Evolutionary conservation across 306 rosid genomes (phyloP).

Genomic region (Luffa aegyptiaca): DNA sequence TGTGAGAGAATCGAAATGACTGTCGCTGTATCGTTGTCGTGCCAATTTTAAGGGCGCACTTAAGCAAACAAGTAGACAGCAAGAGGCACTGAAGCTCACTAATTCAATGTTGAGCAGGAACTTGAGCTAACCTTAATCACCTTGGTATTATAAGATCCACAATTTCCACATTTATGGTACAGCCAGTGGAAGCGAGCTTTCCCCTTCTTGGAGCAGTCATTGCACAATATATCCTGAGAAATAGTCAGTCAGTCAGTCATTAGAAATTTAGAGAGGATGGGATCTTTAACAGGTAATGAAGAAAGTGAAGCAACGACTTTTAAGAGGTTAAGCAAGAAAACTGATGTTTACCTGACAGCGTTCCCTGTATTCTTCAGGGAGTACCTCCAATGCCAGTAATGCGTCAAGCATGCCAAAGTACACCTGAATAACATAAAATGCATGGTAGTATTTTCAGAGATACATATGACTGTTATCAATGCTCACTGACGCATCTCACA

Average conservation of each 20-base stretch:
- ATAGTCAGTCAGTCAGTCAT: background rate
- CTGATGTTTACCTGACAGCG: slow-evolving; percentile 55
- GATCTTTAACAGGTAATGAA: background rate
- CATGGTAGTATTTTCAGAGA: background rate
- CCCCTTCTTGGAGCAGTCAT: slow-evolving; percentile 44
- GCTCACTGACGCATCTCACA: background rate
- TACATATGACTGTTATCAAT: background rate
- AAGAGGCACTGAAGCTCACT: slow-evolving; percentile 1
- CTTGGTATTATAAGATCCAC: slow-evolving; percentile 47
- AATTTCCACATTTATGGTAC: slow-evolving; percentile 37
- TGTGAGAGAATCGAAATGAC: background rate
- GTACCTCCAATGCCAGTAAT: slow-evolving; percentile 83
- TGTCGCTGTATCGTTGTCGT: background rate
- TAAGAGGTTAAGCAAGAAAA: background rate
- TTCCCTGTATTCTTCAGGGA: slow-evolving; percentile 86
- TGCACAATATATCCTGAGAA: slow-evolving; percentile 42
- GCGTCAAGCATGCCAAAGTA: slow-evolving; percentile 99
- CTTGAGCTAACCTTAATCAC: slow-evolving; percentile 25
- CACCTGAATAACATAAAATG: slow-evolving; percentile 38
- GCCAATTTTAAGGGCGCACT: background rate
- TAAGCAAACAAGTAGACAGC: background rate
- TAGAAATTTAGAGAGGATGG: background rate
- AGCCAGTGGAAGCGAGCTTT: slow-evolving; percentile 48
- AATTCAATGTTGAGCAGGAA: slow-evolving; percentile 12
- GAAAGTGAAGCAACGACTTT: background rate